Conservation (phyloP, 768 basidiomycete species). For the Tulasnella sp. region DNA sequence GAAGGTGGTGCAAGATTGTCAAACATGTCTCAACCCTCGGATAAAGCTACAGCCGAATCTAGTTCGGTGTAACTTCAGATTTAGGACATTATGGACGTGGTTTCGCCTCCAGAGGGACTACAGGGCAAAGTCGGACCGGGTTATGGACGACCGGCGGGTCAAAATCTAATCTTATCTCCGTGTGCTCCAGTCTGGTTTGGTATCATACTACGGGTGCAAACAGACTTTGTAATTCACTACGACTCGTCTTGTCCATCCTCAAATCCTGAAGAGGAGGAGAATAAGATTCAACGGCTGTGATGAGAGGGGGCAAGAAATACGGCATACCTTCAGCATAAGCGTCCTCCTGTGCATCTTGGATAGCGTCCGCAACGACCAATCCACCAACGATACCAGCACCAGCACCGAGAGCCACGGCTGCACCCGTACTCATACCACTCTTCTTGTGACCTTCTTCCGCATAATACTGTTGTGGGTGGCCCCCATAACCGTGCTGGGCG, state of each 20-base stretch:
- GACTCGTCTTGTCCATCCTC: background rate
- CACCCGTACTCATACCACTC: slow-evolving; percentile 12
- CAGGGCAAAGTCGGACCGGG: background rate
- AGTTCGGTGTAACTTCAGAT: background rate
- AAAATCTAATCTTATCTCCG: slow-evolving; percentile 2
- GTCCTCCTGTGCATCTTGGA: slow-evolving; percentile 14
- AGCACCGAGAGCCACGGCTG: slow-evolving; percentile 6
- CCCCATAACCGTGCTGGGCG: background rate
- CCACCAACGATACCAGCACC: slow-evolving; percentile 18
- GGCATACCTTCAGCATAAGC: slow-evolving; percentile 20
- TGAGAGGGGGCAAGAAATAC: background rate
- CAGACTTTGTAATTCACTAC: background rate
- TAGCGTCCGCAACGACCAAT: slow-evolving; percentile 9
- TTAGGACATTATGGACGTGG: no score
- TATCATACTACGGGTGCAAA: background rate
- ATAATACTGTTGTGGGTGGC: slow-evolving; percentile 6
- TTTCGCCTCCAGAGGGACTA: no score
- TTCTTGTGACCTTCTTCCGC: slow-evolving; percentile 6
- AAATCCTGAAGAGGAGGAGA: background rate
- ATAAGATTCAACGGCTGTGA: background rate
- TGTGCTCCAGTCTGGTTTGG: background rate
- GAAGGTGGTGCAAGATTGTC: slow-evolving; percentile 35
- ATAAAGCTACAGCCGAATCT: background rate
- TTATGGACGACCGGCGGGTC: background rate
- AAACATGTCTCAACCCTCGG: background rate